Conservation (phyloP, 441 rosid genomes). For the Populus hybrid region DNA sequence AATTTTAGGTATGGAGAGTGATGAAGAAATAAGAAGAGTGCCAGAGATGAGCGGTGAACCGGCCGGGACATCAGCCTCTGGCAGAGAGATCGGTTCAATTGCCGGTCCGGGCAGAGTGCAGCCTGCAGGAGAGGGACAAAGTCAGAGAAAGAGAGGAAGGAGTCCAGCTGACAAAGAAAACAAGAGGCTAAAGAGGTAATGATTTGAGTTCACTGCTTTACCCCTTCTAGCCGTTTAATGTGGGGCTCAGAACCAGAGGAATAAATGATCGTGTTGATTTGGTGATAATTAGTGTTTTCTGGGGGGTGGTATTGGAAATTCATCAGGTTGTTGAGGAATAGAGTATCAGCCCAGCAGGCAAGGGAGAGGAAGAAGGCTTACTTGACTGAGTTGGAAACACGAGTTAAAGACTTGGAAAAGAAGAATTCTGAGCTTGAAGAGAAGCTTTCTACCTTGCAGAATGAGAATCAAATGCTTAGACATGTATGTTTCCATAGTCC, state of each 20-base stretch:
- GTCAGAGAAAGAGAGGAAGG: constrained; percentile 73
- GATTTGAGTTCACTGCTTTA: background rate
- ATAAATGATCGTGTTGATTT: background rate
- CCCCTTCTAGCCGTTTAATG: background rate
- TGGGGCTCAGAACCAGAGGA: background rate
- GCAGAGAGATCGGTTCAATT: constrained; percentile 39
- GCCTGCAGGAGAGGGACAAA: constrained; percentile 45
- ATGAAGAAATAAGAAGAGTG: constrained; percentile 93
- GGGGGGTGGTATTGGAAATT: background rate
- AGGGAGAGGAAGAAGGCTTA: constrained; percentile 95
- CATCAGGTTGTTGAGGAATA: constrained; percentile 80
- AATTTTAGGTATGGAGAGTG: constrained; percentile 77
- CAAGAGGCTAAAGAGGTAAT: constrained; percentile 82
- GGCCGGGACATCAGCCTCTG: constrained; percentile 42
- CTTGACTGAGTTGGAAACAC: constrained; percentile 65
- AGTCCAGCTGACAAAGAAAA: constrained; percentile 90
- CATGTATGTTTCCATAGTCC: constrained; percentile 35
- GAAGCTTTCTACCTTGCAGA: constrained; percentile 74
- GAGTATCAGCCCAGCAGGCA: constrained; percentile 97
- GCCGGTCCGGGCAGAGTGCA: constrained; percentile 44
- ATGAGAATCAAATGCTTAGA: constrained; percentile 93
- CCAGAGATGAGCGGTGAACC: constrained; percentile 82
- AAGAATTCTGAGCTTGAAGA: constrained; percentile 89
- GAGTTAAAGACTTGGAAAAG: constrained; percentile 74
- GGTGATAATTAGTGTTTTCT: background rate